These are phyloP conservation scores for Luvunga scandens DNA, from an alignment of 345 rosid species.

Conservation along the genomic window DNA sequence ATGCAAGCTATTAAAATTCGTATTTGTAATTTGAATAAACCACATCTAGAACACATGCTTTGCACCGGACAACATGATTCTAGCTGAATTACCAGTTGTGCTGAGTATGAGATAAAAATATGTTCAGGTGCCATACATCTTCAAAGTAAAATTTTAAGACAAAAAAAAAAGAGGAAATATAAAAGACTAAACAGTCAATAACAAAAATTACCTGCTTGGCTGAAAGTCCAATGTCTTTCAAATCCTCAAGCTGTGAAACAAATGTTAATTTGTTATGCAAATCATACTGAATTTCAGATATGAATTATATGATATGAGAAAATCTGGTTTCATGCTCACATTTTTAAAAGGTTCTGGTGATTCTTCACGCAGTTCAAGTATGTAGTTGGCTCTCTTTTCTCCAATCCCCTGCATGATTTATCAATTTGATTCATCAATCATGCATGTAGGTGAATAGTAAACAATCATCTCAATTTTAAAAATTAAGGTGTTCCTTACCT, in stretches of 20 bases:
- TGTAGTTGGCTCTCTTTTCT: conserved; percentile 68
- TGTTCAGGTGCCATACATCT: too few species aligned
- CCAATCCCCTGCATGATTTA: conserved; percentile 62
- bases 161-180: neutral
- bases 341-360: conserved; percentile 62
- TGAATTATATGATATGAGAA: neutral
- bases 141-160: neutral
- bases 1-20: neutral
- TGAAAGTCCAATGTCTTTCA: conserved; percentile 69
- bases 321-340: conserved; percentile 32
- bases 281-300: neutral
- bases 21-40: neutral
- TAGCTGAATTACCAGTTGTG: neutral
- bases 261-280: neutral
- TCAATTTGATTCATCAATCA: neutral
- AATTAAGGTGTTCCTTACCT: conserved; percentile 42
- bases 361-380: conserved; percentile 61
- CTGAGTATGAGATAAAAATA: neutral
- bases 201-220: conserved; percentile 57
- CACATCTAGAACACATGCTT: neutral
- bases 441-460: neutral
- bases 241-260: conserved; percentile 56
- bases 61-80: neutral
- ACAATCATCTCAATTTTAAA: neutral
- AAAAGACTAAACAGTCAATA: neutral